These are phyloP conservation scores for Cyphellophora europaea DNA, from an alignment of 2,329 filamentous ascomycete species.

Conservation along the genomic window DNA sequence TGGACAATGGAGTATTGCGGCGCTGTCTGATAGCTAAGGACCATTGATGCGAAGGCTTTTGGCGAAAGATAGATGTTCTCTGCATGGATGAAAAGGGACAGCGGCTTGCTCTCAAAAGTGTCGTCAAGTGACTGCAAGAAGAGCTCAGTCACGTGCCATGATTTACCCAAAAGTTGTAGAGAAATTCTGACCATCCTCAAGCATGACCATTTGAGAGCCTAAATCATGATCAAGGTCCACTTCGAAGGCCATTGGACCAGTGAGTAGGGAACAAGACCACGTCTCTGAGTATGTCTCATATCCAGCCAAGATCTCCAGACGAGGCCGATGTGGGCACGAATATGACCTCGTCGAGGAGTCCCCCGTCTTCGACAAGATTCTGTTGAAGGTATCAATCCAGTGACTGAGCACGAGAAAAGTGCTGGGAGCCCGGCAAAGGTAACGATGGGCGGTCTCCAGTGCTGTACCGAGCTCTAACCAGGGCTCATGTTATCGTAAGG, in stretches of 20 bases:
- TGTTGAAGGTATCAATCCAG: conserved; percentile 34
- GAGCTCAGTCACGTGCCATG: not conserved
- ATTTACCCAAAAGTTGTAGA: no score
- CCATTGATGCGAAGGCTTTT: conserved; percentile 40
- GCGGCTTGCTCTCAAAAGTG: not conserved
- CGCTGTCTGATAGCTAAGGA: conserved; percentile 42
- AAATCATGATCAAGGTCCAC: no score
- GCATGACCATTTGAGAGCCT: no score
- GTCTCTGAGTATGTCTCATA: conserved; percentile 19
- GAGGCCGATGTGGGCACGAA: conserved; percentile 32
- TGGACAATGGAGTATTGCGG: conserved; percentile 43
- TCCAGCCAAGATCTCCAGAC: conserved; percentile 26
- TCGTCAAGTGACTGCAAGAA: not conserved
- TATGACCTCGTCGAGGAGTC: conserved; percentile 33
- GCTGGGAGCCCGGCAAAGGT: no score
- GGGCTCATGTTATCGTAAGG: no score
- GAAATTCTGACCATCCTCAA: no score
- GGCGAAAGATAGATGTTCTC: conserved; percentile 26
- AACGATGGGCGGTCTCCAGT: no score
- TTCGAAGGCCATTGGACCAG: no score
- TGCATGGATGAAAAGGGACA: conserved; percentile 3
- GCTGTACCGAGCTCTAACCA: no score
- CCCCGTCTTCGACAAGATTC: conserved; percentile 30
- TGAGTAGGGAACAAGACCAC: not conserved
- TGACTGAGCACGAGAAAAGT: conserved; percentile 19